phyloP scores from a whole-genome alignment of 108 stramenopile species.

The Fistulifera pelliculosa region DNA sequence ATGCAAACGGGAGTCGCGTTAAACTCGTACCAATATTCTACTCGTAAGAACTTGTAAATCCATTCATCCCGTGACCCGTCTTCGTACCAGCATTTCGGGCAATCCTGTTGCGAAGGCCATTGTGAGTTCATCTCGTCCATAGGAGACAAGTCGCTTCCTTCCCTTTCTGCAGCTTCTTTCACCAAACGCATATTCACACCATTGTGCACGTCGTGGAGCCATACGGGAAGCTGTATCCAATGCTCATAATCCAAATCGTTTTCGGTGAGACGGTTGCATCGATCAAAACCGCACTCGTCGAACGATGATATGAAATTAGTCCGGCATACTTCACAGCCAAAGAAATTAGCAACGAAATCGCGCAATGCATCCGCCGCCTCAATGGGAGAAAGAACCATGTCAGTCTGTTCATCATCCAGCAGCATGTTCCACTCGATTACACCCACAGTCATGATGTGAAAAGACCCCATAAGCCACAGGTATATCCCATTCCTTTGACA shows the following conservation, averaged over 20 bases:
- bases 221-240: constrained; percentile 62
- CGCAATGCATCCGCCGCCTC: constrained; percentile 22
- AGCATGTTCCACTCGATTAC: constrained; percentile 63
- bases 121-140: constrained; percentile 17
- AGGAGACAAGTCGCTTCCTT: constrained; percentile 9
- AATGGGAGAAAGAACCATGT: constrained; percentile 6
- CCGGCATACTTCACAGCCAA: constrained; percentile 77
- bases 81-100: constrained; percentile 33
- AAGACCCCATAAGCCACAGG: constrained; percentile 84
- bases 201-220: constrained; percentile 79
- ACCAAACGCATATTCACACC: constrained; percentile 65
- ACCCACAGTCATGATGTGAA: constrained; percentile 72
- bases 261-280: constrained; percentile 50
- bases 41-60: constrained; percentile 27
- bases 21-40: constrained; percentile 34
- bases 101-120: constrained; percentile 30
- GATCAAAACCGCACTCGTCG: constrained; percentile 57
- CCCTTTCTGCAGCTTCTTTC: constrained; percentile 36
- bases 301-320: constrained; percentile 58
- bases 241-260: constrained; percentile 6
- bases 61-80: constrained; percentile 24
- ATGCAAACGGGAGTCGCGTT: neutral
- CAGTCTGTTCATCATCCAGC: constrained; percentile 5
- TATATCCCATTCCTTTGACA: constrained; percentile 42
- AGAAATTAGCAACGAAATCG: constrained; percentile 62